These are phyloP conservation scores for Pseudogymnoascus sp. DNA, from an alignment of 2,329 filamentous ascomycete genomes.

Conservation along the genomic window DNA sequence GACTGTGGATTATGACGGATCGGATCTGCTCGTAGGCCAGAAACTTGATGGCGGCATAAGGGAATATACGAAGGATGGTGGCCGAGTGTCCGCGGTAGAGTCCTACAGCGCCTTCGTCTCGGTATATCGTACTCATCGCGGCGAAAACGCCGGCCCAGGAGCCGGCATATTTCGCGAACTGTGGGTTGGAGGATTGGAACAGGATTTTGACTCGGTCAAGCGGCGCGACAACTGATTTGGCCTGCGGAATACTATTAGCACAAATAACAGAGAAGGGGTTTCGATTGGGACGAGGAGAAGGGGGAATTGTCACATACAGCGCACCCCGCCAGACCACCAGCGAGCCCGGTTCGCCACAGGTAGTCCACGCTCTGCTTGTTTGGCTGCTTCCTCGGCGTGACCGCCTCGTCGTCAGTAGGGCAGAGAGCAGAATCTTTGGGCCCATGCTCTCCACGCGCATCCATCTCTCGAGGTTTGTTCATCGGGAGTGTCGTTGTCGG, in stretches of 20 bases:
- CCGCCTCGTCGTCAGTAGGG: constrained; percentile 43
- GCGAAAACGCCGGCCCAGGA: constrained; percentile 77
- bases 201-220: constrained; percentile 98
- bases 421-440: constrained; percentile 35
- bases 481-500: constrained; percentile 42
- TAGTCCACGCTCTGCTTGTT: constrained; percentile 75
- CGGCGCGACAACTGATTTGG: constrained; percentile 89
- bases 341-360: constrained; percentile 70
- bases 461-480: constrained; percentile 33
- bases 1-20: constrained; percentile 60
- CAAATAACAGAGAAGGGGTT: background rate
- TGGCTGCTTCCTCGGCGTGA: constrained; percentile 37
- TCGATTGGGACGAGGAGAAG: background rate
- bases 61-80: constrained; percentile 88
- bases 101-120: constrained; percentile 61
- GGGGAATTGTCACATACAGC: constrained; percentile 49
- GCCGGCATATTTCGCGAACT: constrained; percentile 86
- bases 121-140: constrained; percentile 78
- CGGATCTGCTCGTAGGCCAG: constrained; percentile 96
- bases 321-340: constrained; percentile 85
- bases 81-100: constrained; percentile 92
- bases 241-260: constrained; percentile 42
- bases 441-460: constrained; percentile 19
- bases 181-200: constrained; percentile 89
- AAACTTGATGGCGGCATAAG: constrained; percentile 96